Conservation (phyloP, 495 filamentous ascomycete species). For the Penicillium diatomitis region DNA sequence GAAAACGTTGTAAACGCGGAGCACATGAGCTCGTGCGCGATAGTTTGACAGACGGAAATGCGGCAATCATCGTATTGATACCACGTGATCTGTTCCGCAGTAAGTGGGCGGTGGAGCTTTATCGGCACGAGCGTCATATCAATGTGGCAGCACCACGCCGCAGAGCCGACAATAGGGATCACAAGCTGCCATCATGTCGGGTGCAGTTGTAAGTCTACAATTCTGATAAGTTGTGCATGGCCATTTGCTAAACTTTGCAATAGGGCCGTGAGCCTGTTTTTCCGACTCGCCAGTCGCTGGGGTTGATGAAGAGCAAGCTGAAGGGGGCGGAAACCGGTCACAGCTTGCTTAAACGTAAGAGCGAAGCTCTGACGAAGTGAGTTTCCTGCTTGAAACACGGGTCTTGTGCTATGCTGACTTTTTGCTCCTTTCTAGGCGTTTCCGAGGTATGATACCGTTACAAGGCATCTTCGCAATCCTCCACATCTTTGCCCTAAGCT, state of each 20-base stretch:
- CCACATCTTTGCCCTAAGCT: constrained; percentile 17
- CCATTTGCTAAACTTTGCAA: too few relatives aligned
- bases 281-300: constrained; percentile 92
- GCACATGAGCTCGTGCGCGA: constrained; percentile 20
- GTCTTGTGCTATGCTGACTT: neutral
- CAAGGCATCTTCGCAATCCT: constrained; percentile 6
- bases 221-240: too few relatives aligned
- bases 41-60: constrained; percentile 10
- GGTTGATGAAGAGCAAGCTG: constrained; percentile 95
- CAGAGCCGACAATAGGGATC: constrained; percentile 8
- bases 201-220: constrained; percentile 40
- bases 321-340: constrained; percentile 92
- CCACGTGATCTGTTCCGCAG: constrained; percentile 25
- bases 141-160: constrained; percentile 17
- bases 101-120: constrained; percentile 21
- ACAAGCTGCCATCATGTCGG: constrained; percentile 40
- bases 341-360: constrained; percentile 82
- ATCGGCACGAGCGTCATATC: constrained; percentile 25
- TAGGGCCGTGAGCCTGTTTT: constrained; percentile 78
- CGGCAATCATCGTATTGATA: constrained; percentile 19
- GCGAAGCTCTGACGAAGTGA: constrained; percentile 85
- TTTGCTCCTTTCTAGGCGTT: constrained; percentile 48
- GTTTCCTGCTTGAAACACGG: constrained; percentile 7
- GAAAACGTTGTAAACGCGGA: constrained; percentile 18
- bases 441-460: constrained; percentile 56